A percentile compares a stretch with the other conserved stretches of the same genome.
Evolutionary conservation across 805 yeast species (phyloP).

Genomic region (Kuraishia floccosa): DNA sequence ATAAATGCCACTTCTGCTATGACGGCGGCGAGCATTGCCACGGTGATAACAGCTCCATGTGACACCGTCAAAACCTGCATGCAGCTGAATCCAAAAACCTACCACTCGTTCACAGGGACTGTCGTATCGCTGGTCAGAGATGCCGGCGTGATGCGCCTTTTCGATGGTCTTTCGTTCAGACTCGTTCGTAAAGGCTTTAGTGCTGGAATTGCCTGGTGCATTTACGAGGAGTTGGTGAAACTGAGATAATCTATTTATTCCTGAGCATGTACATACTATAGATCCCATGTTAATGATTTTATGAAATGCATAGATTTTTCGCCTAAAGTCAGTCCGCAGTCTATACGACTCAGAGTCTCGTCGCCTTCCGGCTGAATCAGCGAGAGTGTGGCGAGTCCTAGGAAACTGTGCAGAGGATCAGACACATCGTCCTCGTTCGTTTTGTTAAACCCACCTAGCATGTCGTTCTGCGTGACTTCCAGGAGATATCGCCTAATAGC

Average conservation of each 20-base stretch:
- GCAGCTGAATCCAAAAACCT: conserved; percentile 53
- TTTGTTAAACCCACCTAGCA: conserved; percentile 74
- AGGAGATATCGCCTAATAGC: conserved; percentile 33
- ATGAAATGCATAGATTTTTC: background rate
- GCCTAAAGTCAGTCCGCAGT: background rate
- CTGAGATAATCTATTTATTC: conserved; percentile 3
- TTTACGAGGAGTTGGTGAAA: conserved; percentile 79
- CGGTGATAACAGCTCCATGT: conserved; percentile 86
- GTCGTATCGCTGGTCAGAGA: conserved; percentile 21
- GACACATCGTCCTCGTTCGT: conserved; percentile 41
- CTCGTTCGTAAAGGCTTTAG: conserved; percentile 78
- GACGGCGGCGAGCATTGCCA: conserved; percentile 66
- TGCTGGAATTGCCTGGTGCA: conserved; percentile 96
- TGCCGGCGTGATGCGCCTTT: conserved; percentile 46
- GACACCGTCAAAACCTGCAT: conserved; percentile 89
- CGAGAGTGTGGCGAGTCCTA: conserved; percentile 46
- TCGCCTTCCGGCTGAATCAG: conserved; percentile 17
- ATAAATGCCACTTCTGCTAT: conserved; percentile 73
- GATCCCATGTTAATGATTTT: too few relatives aligned
- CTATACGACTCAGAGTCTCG: conserved; percentile 4
- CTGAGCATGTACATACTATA: background rate
- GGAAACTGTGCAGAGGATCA: conserved; percentile 58
- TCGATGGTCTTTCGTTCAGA: conserved; percentile 77
- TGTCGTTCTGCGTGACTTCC: conserved; percentile 40
- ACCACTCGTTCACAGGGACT: conserved; percentile 30